Base-by-base conservation (phyloP, 805 yeast genomes). In the Candida michaelii region DNA sequence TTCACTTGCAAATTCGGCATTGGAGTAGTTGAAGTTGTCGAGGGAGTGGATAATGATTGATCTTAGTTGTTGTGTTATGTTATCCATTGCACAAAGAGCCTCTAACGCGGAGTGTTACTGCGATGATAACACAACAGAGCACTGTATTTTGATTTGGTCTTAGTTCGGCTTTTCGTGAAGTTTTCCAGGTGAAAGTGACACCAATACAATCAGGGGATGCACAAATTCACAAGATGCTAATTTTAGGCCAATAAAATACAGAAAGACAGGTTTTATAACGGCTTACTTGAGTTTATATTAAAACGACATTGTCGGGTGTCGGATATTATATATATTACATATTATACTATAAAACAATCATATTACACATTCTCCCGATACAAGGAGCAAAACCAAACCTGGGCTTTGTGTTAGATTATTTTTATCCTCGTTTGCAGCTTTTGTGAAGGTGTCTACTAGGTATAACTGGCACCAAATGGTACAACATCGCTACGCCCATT, bases 1-100 rank as follows among this genome's bases (percentile, higher is more conserved):
- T 59, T 93, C 98, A 13, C 89, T 80, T 4, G 91, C 82, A 63
- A 93, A 88, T 55, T 83, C 89, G 1, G 98, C 97, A 19, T 90
- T 85, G 11, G 71, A 65, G 34, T 77, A 65, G 46, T 85, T 73
- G 55, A 82, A 89, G 45, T 78, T 77, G 52, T 88, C 95, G 30
- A 89, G 61, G 10, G 84, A 76, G 54, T 87, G 85, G 59, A 86
- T 66, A n/a, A 85, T 72, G 2, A 76, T 64, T 9, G 83, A 74
- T 42, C 85, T 69, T 34, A 82, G 73, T 45, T 79, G 66, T 45
- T 69, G 74, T 38, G 29, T 32, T 16, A 44, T 39, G 36, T 34
- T 43, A 18, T 40, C 43, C 43, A 40, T 40, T 12, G 36, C n/a
- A 24, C 37, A 31, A 31, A 31, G 17, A 21, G 23, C 23, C 23